Evolutionary conservation across 202 grass and related monocot genomes (phyloP).

Genomic region (Cymbopogon flexuosus): DNA sequence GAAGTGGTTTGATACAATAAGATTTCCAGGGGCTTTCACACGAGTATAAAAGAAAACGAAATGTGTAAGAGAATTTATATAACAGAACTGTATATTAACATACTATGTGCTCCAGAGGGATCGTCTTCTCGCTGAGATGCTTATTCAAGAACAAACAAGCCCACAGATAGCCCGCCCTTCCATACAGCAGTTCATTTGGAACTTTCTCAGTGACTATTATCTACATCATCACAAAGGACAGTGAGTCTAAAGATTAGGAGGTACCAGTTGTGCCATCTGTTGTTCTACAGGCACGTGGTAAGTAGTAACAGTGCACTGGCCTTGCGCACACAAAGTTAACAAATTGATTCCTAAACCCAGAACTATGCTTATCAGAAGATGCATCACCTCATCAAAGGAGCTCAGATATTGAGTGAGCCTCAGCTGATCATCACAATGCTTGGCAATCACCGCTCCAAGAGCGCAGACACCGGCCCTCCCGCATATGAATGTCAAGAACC

Average conservation of each 20-base stretch:
- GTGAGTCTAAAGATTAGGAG: background rate
- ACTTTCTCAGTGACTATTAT: constrained; percentile 64
- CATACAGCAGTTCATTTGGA: constrained; percentile 79
- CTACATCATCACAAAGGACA: constrained; percentile 34
- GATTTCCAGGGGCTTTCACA: background rate
- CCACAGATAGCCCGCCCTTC: constrained; percentile 90
- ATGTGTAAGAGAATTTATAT: background rate
- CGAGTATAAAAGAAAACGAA: background rate
- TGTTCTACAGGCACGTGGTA: background rate
- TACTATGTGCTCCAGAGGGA: constrained; percentile 58
- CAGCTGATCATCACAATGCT: constrained; percentile 40
- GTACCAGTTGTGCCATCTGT: background rate
- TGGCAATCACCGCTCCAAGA: constrained; percentile 71
- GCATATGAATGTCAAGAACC: constrained; percentile 86
- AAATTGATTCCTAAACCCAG: background rate
- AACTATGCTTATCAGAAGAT: background rate
- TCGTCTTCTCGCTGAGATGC: constrained; percentile 54
- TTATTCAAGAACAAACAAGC: constrained; percentile 92
- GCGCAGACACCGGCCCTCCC: constrained; percentile 78
- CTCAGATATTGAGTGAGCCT: constrained; percentile 57
- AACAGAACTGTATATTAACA: constrained; percentile 11
- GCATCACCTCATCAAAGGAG: constrained; percentile 68
- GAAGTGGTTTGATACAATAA: constrained; percentile 18
- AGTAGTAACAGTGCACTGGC: background rate
- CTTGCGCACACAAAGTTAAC: background rate